phyloP scores from a whole-genome alignment of 495 filamentous ascomycete genomes.

The Penicillium samsonianum region DNA sequence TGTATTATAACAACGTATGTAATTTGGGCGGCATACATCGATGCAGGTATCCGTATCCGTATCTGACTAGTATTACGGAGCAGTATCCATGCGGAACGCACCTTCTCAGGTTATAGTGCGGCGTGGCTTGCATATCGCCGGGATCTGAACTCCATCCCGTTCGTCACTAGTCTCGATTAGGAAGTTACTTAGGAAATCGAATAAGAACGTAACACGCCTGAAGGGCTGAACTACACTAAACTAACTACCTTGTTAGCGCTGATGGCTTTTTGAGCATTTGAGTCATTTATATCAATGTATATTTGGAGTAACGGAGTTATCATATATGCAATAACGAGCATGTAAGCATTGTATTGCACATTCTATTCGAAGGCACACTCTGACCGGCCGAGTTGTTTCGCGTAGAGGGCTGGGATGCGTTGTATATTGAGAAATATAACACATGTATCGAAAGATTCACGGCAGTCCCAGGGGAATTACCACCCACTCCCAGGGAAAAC shows the following conservation, averaged over 20 bases:
- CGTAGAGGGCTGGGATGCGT: not conserved
- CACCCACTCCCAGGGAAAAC: not conserved
- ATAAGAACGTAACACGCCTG: not conserved
- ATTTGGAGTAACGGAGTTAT: not conserved
- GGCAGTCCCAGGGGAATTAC: not conserved
- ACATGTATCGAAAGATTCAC: not conserved
- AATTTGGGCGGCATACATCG: no score
- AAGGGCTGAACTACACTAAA: not conserved
- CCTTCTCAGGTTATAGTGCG: no score
- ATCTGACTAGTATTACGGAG: no score
- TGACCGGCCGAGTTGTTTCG: no score
- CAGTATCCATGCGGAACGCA: no score
- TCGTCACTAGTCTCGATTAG: not conserved
- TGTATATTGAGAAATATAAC: not conserved
- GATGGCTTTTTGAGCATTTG: not conserved
- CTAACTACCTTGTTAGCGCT: not conserved
- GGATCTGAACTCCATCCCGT: not conserved
- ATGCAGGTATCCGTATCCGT: no score
- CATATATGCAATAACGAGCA: not conserved
- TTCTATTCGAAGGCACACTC: no score
- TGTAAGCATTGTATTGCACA: no score
- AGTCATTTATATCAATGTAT: no score
- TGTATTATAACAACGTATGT: no score
- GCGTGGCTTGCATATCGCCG: no score
- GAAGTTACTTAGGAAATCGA: not conserved